These are phyloP conservation scores for Scenedesmus sp. DNA, from an alignment of 163 green algal species.

Conservation along the genomic window DNA sequence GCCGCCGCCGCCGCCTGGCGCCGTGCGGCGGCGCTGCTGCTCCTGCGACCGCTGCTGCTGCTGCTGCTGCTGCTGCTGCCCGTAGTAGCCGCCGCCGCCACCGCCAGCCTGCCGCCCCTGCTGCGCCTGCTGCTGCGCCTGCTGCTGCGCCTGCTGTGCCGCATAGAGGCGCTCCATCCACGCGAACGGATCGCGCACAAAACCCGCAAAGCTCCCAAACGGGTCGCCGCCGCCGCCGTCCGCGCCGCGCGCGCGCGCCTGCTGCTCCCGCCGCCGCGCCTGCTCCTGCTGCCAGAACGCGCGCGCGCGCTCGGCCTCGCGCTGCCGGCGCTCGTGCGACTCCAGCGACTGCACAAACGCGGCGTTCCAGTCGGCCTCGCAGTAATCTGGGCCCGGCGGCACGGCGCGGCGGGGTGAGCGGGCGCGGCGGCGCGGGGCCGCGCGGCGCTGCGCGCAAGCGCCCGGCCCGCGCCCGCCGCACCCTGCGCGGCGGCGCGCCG, in stretches of 20 bases:
- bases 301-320: background rate
- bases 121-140: slow-evolving; percentile 5
- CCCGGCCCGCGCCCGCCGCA: background rate
- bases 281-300: too few species aligned
- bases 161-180: slow-evolving; percentile 30
- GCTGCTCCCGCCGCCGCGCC: slow-evolving; percentile 20
- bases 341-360: slow-evolving; percentile 21
- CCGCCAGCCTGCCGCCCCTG: background rate
- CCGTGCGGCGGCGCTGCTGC: background rate
- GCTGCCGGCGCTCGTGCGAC: slow-evolving; percentile 7
- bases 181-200: slow-evolving; percentile 28
- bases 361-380: slow-evolving; percentile 32
- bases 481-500: background rate
- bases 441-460: background rate
- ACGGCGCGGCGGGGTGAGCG: background rate
- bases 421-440: background rate
- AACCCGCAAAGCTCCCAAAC: slow-evolving; percentile 6
- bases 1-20: background rate
- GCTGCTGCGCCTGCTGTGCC: slow-evolving; percentile 36
- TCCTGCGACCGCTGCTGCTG: background rate
- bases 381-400: slow-evolving; percentile 2
- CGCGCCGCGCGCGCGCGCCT: background rate
- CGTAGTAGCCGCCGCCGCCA: too few species aligned
- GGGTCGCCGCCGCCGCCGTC: background rate
- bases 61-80: slow-evolving; percentile 23